A percentile compares a stretch with the other conserved stretches of the same genome.
Evolutionary conservation across 2,329 filamentous ascomycete species (phyloP).

Genomic region (Bipolaris bicolor): DNA sequence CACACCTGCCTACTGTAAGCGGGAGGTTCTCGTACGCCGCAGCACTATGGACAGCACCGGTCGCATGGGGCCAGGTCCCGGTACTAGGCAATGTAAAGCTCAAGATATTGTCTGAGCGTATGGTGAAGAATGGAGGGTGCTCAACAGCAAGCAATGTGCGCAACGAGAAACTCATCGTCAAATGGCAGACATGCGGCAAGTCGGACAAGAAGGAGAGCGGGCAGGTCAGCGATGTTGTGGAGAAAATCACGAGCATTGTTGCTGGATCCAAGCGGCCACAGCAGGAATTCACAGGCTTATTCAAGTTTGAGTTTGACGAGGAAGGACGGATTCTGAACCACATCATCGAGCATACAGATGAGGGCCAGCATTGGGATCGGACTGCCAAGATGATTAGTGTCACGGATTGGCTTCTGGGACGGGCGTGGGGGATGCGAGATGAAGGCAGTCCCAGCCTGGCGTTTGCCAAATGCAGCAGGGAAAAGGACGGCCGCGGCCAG

Average conservation of each 20-base stretch:
- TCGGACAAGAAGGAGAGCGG: conserved; percentile 54
- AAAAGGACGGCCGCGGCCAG: conserved; percentile 12
- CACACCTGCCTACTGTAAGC: conserved; percentile 88
- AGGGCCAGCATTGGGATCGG: conserved; percentile 80
- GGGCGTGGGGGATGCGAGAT: conserved; percentile 64
- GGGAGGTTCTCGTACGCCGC: conserved; percentile 90
- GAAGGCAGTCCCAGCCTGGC: conserved; percentile 54
- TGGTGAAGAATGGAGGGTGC: conserved; percentile 65
- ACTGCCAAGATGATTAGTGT: conserved; percentile 86
- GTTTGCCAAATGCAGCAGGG: conserved; percentile 34
- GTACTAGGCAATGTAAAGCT: conserved; percentile 89
- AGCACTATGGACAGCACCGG: conserved; percentile 92
- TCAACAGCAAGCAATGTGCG: conserved; percentile 49
- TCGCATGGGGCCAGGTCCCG: conserved; percentile 93
- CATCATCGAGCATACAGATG: conserved; percentile 91
- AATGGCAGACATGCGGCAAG: conserved; percentile 77
- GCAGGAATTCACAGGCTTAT: conserved; percentile 86
- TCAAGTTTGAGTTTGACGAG: conserved; percentile 93
- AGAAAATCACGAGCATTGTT: conserved; percentile 62
- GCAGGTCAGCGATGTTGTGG: conserved; percentile 57
- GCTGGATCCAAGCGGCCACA: conserved; percentile 53
- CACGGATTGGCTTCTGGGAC: conserved; percentile 92
- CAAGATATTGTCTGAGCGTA: conserved; percentile 86
- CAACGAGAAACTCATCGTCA: conserved; percentile 84
- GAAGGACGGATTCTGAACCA: conserved; percentile 84